Evolutionary conservation across 2,329 filamentous ascomycete species (phyloP), one percentile per base, ranked within the genome.

Genomic region (Aureobasidium sp.): DNA sequence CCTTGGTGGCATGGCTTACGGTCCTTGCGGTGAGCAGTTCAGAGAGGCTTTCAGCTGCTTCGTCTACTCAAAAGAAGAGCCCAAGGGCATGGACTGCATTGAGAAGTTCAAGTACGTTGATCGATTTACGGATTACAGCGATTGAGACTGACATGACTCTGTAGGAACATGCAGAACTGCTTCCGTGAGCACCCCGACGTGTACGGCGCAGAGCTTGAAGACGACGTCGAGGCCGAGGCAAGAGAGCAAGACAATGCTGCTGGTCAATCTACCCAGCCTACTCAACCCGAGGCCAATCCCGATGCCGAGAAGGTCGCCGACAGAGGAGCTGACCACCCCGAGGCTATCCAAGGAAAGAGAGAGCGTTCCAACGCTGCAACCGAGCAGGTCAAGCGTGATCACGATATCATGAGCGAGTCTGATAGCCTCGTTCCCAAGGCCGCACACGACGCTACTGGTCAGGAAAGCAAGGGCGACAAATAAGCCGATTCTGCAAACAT

Each of bases 1-100:
- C 75, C 80, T 99, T 37, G 94, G 94, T 53, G 94, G 94, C 59
- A 99, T 99, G 94, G 94, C 94, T 8, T 79, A 96, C 72, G 94
- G 94, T 0, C 94, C 94, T 60, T 99, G 94, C 73, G 94, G 94
- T 52, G 90, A 95, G 73, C 87, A 97, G 71, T 99, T 99, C 83
- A 91, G 88, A 80, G 87, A 87, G 27, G 94, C 94, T 0, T 99
- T 99, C 71, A 96, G 91, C 83, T 99, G 94, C 79, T 99, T 99
- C 71, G 91, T 99, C n/a, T 94, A 87, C 78, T 96, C 90, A 3
- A 86, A 85, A 46, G 90, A 96, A 73, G 94, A 99, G 73, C 92
- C 92, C 39, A 99, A 99, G 85, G 93, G 93, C 57, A 93, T 96
- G 80, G 91, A 97, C 73, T 97, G 92, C 78, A 94, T 97, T 72